Evolutionary conservation across 2,329 filamentous ascomycete species (phyloP).

Genomic region (Penicillium sp.): DNA sequence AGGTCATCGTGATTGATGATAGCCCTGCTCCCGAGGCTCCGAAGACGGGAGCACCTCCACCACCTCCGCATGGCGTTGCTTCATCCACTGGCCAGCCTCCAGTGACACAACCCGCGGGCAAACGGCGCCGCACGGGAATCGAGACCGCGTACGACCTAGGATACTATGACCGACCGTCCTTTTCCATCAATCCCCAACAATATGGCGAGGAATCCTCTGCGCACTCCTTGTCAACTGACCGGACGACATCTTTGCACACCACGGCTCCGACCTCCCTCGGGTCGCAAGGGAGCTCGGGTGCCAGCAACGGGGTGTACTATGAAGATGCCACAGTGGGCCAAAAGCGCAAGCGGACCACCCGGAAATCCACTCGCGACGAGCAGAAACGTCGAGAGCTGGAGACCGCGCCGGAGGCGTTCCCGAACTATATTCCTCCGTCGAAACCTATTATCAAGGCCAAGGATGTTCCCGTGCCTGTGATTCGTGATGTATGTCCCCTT

Average conservation of each 20-base stretch:
- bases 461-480: conserved; percentile 68
- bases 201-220: conserved; percentile 68
- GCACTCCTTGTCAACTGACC: conserved; percentile 78
- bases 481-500: conserved; percentile 58
- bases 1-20: conserved; percentile 80
- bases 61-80: conserved; percentile 22
- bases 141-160: conserved; percentile 68
- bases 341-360: conserved; percentile 82
- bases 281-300: conserved; percentile 59
- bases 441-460: conserved; percentile 88
- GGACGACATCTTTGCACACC: conserved; percentile 80
- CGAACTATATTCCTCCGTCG: conserved; percentile 82
- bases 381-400: conserved; percentile 77
- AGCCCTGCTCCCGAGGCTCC: conserved; percentile 57
- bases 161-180: conserved; percentile 71
- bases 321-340: conserved; percentile 73
- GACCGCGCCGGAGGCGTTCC: conserved; percentile 69
- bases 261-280: conserved; percentile 87
- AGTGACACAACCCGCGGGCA: conserved; percentile 56
- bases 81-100: conserved; percentile 34
- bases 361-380: conserved; percentile 80
- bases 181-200: conserved; percentile 74
- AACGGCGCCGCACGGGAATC: conserved; percentile 72
- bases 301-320: conserved; percentile 63
- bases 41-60: conserved; percentile 25